Conservation (phyloP, 495 filamentous ascomycete species). For the Xeromyces bisporus region DNA sequence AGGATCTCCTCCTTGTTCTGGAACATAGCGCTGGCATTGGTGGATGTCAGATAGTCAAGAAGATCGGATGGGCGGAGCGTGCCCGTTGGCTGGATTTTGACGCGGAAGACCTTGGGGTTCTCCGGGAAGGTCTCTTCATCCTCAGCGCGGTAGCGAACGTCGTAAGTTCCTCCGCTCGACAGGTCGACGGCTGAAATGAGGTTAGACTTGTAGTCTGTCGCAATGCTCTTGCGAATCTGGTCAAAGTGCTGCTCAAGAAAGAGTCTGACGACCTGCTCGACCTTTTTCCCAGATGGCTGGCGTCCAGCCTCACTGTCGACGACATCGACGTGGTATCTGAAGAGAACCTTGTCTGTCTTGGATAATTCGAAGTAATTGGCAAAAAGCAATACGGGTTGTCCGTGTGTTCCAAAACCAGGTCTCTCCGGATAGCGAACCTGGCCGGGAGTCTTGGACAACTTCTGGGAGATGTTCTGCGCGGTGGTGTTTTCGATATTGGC, state of each 20-base stretch:
- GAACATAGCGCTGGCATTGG: conserved; percentile 23
- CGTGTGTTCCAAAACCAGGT: conserved; percentile 42
- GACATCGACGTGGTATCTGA: conserved; percentile 21
- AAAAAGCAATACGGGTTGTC: conserved; percentile 34
- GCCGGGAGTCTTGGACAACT: conserved; percentile 3
- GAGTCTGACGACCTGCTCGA: conserved; percentile 32
- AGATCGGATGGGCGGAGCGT: conserved; percentile 32
- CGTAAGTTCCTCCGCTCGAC: conserved; percentile 9
- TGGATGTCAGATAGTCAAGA: conserved; percentile 35
- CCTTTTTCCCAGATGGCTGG: conserved; percentile 33
- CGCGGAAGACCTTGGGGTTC: conserved; percentile 25
- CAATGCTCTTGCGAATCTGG: conserved; percentile 16
- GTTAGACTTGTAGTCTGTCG: conserved; percentile 42
- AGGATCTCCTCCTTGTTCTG: conserved; percentile 22
- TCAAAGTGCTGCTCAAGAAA: conserved; percentile 28
- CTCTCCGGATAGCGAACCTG: conserved; percentile 21
- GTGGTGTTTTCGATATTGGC: conserved; percentile 15
- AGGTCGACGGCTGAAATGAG: conserved; percentile 28
- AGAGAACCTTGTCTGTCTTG: conserved; percentile 17
- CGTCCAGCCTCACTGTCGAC: conserved; percentile 5
- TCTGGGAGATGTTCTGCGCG: conserved; percentile 12
- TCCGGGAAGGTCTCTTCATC: conserved; percentile 22
- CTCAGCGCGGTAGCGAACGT: conserved; percentile 27
- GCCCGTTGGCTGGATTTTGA: conserved; percentile 26
- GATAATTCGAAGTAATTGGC: conserved; percentile 47